phyloP scores from a whole-genome alignment of 306 rosid species.

The Medicago lupulina region DNA sequence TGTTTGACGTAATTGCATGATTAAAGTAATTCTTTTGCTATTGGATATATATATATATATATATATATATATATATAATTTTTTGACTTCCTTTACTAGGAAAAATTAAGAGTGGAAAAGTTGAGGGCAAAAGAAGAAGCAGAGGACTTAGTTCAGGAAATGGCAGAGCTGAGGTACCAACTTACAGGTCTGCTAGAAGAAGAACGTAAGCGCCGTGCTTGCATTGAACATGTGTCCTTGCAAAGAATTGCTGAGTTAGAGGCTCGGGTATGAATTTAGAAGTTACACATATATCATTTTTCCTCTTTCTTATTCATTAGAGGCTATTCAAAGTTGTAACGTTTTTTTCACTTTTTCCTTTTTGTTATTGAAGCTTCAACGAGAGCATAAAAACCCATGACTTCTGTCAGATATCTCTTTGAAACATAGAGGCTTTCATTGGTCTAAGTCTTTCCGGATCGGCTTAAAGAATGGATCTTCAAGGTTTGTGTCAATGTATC shows the following conservation, averaged over 20 bases:
- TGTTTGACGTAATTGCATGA: constrained; percentile 6
- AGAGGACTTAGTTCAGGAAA: constrained; percentile 93
- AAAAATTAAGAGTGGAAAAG: constrained; percentile 77
- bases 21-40: constrained; percentile 32
- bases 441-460: constrained; percentile 36
- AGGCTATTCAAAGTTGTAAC: constrained; percentile 18
- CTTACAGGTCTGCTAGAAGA: constrained; percentile 84
- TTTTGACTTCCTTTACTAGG: constrained; percentile 58
- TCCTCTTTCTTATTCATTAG: constrained; percentile 5
- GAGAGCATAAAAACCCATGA: constrained; percentile 48
- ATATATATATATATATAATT: constrained; percentile 2
- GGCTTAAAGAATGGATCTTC: constrained; percentile 20
- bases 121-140: constrained; percentile 90
- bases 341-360: not conserved
- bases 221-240: constrained; percentile 88
- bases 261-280: constrained; percentile 68
- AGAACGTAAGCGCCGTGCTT: constrained; percentile 88
- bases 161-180: constrained; percentile 94
- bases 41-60: constrained; percentile 25
- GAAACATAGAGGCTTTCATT: constrained; percentile 45
- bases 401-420: constrained; percentile 42
- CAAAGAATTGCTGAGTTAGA: constrained; percentile 89
- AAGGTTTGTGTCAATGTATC: constrained; percentile 49
- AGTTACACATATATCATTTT: not conserved
- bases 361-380: constrained; percentile 61